phyloP scores from a whole-genome alignment of 2,329 filamentous ascomycete species.

The Pseudogymnoascus sp. region DNA sequence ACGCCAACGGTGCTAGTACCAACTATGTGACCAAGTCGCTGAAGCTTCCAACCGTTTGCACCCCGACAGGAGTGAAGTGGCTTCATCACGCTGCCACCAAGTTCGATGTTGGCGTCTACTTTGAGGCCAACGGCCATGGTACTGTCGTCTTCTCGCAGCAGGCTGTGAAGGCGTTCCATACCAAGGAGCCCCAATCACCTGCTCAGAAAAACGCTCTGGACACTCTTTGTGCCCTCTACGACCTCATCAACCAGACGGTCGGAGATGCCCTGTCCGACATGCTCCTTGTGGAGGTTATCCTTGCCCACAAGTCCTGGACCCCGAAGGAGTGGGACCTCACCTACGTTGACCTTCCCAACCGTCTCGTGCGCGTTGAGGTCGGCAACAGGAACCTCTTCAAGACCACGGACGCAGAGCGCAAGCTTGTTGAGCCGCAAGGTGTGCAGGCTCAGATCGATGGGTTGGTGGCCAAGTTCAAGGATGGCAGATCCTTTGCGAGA shows the following conservation, averaged over 20 bases:
- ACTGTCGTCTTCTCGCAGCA: constrained; percentile 89
- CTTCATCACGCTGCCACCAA: constrained; percentile 93
- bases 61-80: constrained; percentile 92
- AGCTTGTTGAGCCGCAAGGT: constrained; percentile 68
- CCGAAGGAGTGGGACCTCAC: constrained; percentile 86
- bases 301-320: constrained; percentile 89
- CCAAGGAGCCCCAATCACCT: constrained; percentile 76
- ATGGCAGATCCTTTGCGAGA: constrained; percentile 81
- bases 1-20: constrained; percentile 92
- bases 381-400: constrained; percentile 80
- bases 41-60: constrained; percentile 83
- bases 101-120: constrained; percentile 95
- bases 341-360: constrained; percentile 90
- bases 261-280: constrained; percentile 94
- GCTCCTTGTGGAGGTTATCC: constrained; percentile 89
- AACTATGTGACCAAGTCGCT: constrained; percentile 84
- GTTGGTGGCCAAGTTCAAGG: constrained; percentile 81
- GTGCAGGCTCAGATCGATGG: constrained; percentile 81
- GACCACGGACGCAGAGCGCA: constrained; percentile 85
- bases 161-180: constrained; percentile 69
- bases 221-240: constrained; percentile 70
- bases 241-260: constrained; percentile 96
- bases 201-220: constrained; percentile 86
- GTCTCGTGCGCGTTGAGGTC: constrained; percentile 88
- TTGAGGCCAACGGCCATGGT: constrained; percentile 96